A percentile compares a stretch with the other conserved stretches of the same genome.
phyloP scores from a whole-genome alignment of 2,329 filamentous ascomycete genomes.

The Thelonectria blattea region DNA sequence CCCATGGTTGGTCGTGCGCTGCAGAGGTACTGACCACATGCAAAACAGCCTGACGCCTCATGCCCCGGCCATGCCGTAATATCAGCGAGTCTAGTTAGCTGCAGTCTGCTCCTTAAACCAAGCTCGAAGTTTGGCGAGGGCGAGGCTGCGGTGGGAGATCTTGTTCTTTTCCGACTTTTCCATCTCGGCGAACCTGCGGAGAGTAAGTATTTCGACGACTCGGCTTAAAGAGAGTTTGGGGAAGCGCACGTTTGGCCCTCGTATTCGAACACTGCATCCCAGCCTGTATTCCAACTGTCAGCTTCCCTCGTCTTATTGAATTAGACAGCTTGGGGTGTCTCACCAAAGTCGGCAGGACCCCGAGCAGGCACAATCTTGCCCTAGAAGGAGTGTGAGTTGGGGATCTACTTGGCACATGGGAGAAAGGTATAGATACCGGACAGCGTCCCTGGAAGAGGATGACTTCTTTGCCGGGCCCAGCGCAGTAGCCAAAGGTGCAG shows the following conservation, averaged over 20 bases:
- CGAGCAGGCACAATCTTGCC: slow-evolving; percentile 84
- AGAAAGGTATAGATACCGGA: slow-evolving; percentile 55
- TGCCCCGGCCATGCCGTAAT: not conserved
- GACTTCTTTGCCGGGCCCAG: slow-evolving; percentile 82
- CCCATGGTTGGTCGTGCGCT: not conserved
- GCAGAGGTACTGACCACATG: not conserved
- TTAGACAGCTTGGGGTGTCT: slow-evolving; percentile 37
- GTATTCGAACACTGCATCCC: slow-evolving; percentile 97
- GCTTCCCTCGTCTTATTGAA: not conserved
- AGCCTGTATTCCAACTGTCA: slow-evolving; percentile 62
- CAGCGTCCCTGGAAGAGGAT: slow-evolving; percentile 93
- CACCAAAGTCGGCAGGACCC: slow-evolving; percentile 84
- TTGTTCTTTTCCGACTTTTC: slow-evolving; percentile 85
- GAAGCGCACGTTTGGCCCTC: slow-evolving; percentile 75
- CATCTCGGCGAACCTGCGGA: slow-evolving; percentile 85
- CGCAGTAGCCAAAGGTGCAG: slow-evolving; percentile 92
- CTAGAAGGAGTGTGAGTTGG: slow-evolving; percentile 35
- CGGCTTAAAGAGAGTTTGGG: not conserved
- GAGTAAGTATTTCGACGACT: slow-evolving; percentile 18
- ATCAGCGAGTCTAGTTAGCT: not conserved
- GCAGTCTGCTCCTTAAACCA: slow-evolving; percentile 68
- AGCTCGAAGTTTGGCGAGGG: slow-evolving; percentile 82
- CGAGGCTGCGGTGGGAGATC: slow-evolving; percentile 88
- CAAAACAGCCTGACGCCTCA: slow-evolving; percentile 4
- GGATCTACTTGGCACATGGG: not conserved